Base-by-base conservation (phyloP, 768 basidiomycete genomes). In the Cantharellus anzutake region DNA sequence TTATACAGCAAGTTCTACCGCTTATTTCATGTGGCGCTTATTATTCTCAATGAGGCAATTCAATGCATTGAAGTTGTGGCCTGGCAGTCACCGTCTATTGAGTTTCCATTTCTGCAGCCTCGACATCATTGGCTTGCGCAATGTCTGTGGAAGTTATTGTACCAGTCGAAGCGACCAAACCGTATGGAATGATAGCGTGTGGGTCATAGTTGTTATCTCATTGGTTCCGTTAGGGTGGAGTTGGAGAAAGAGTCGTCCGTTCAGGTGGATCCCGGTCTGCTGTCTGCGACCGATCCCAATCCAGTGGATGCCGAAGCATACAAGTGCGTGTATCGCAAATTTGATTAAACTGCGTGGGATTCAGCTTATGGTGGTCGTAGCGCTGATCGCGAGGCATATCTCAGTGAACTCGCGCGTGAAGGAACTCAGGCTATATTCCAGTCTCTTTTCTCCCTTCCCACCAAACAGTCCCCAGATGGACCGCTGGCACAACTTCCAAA, bases 211-310 rank as follows among this genome's bases (percentile, higher is more conserved):
- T 29, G 20, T 29, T 29, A 29, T 29, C 20, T 29, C 20, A 29
- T 29, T 29, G 20, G 20, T 29, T 29, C 20, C 20, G 20, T 29
- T 29, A 29, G 20, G 20, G 20, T 29, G 20, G 20, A 29, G 20
- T 29, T 29, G 20, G 82, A 88, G 68, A 90, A 86, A 69, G 86
- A 88, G 58, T 81, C 78, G 4, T 80, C 85, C 4, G 77, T 89
- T 62, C 80, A 83, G 50, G 74, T 90, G 61, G 96, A 99, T 71
- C 67, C 83, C 3, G 93, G 87, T 3, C 77, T 85, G 48, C 75
- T 99, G 20, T 78, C 85, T 3, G 89, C 87, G 1, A 88, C 88
- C 53, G 94, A 99, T 73, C 77, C 77, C 29, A 93, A 90, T 69
- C 80, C 86, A 7, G 80, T 91, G 63, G 91, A 97, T 69, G 77